A percentile compares a stretch with the other conserved stretches of the same genome.
Conservation (phyloP, 176 grass and related monocot species). For the Areca catechu region DNA sequence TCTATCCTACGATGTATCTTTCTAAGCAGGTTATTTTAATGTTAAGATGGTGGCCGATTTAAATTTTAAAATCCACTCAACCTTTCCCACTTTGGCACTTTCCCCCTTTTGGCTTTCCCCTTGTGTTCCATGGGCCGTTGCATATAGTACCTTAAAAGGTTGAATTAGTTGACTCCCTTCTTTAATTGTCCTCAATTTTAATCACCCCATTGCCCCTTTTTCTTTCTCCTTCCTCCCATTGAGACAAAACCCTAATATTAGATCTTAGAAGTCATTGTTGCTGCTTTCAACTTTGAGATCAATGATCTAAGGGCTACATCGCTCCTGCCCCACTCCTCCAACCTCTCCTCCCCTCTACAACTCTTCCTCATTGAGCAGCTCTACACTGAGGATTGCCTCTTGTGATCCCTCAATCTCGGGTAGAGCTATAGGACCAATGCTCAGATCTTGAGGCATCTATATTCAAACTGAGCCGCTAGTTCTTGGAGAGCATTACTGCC, state of each 20-base stretch:
- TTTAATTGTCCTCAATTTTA: too few species aligned
- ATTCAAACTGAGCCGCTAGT: constrained; percentile 17
- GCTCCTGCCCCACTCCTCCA: constrained; percentile 1
- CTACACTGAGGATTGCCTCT: constrained; percentile 34
- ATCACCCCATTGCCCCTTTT: too few species aligned
- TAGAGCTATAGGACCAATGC: constrained; percentile 42
- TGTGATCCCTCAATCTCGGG: constrained; percentile 35
- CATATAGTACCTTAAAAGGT: too few species aligned
- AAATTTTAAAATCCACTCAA: too few species aligned
- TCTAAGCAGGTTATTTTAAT: too few species aligned
- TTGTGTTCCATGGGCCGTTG: too few species aligned
- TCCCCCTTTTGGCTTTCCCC: too few species aligned
- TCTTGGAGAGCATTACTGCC: constrained; percentile 16
- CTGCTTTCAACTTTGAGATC: neutral
- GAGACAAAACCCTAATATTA: constrained; percentile 20
- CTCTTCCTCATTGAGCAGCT: constrained; percentile 53
- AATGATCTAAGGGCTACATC: constrained; percentile 1
- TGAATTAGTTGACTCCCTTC: too few species aligned
- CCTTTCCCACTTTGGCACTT: too few species aligned
- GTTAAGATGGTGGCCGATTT: too few species aligned
- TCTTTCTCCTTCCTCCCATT: constrained; percentile 10
- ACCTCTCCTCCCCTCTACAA: constrained; percentile 19
- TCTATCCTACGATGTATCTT: too few species aligned
- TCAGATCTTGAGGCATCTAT: constrained; percentile 49
- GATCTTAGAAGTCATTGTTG: neutral